Percentiles rank a stretch among this genome's conserved stretches.
These are phyloP conservation scores for Arthrobotrys iridis DNA, from an alignment of 2,329 filamentous ascomycete species.

Conservation along the genomic window DNA sequence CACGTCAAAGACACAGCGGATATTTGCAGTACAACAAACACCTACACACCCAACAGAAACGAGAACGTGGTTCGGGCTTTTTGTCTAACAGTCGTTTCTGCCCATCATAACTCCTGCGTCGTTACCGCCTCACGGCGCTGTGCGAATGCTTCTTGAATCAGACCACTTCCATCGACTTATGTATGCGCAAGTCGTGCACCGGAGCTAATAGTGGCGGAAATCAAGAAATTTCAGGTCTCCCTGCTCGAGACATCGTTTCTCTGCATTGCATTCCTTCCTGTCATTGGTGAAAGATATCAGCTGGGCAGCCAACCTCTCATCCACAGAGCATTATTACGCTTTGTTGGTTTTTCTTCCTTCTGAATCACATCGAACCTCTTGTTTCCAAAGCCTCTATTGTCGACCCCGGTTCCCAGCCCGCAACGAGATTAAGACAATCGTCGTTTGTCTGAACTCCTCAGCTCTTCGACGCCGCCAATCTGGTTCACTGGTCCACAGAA, in stretches of 20 bases:
- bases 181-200: constrained; percentile 10
- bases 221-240: constrained; percentile 12
- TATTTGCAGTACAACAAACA: constrained; percentile 33
- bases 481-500: constrained; percentile 17
- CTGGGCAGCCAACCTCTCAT: constrained; percentile 34
- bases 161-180: constrained; percentile 1
- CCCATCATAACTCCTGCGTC: constrained; percentile 44
- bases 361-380: constrained; percentile 5
- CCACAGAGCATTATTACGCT: constrained; percentile 15
- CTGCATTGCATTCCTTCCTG: constrained; percentile 42
- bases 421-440: constrained; percentile 47
- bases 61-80: constrained; percentile 51
- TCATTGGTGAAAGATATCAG: constrained; percentile 30
- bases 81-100: constrained; percentile 47
- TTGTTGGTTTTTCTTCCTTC: background rate
- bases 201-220: constrained; percentile 16
- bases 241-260: constrained; percentile 37
- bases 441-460: constrained; percentile 30
- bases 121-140: constrained; percentile 34
- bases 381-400: constrained; percentile 3
- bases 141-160: background rate
- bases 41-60: constrained; percentile 37
- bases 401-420: constrained; percentile 34
- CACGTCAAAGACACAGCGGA: constrained; percentile 25
- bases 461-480: constrained; percentile 43